A percentile compares a stretch with the other conserved stretches of the same genome.
phyloP scores from a whole-genome alignment of 106 monocot species.

The Gastrodia elata region DNA sequence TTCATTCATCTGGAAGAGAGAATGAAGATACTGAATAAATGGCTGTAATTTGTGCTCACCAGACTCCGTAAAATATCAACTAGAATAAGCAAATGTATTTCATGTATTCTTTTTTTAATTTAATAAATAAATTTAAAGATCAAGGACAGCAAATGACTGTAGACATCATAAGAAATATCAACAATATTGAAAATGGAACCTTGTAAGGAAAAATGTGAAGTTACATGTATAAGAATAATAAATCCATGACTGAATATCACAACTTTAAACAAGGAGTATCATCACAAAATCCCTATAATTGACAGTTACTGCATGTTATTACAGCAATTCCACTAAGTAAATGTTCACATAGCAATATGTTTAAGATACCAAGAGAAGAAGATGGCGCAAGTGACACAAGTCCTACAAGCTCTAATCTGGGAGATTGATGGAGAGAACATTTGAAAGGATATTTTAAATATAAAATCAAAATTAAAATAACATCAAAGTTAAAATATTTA shows the following conservation, averaged over 20 bases:
- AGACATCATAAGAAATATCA: neutral
- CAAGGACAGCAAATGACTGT: neutral
- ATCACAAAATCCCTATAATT: too few species aligned
- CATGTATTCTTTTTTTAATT: neutral
- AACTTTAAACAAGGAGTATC: too few species aligned
- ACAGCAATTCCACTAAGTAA: too few species aligned
- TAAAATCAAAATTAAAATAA: too few species aligned
- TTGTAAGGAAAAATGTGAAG: neutral
- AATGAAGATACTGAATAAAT: neutral
- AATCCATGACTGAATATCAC: neutral
- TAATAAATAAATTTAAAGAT: neutral
- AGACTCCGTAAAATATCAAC: neutral
- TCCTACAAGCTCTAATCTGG: too few species aligned
- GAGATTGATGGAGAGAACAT: too few species aligned
- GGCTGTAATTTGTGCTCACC: neutral
- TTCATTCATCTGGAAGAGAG: neutral
- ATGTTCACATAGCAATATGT: neutral
- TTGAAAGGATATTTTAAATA: too few species aligned
- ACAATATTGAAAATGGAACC: neutral
- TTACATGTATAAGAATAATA: neutral
- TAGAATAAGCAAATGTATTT: neutral
- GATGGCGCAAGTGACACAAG: too few species aligned
- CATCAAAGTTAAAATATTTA: too few species aligned
- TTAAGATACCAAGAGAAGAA: neutral
- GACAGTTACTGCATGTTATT: too few species aligned